Conservation (phyloP, 257 asterid species). For the Marsdenia floribunda region DNA sequence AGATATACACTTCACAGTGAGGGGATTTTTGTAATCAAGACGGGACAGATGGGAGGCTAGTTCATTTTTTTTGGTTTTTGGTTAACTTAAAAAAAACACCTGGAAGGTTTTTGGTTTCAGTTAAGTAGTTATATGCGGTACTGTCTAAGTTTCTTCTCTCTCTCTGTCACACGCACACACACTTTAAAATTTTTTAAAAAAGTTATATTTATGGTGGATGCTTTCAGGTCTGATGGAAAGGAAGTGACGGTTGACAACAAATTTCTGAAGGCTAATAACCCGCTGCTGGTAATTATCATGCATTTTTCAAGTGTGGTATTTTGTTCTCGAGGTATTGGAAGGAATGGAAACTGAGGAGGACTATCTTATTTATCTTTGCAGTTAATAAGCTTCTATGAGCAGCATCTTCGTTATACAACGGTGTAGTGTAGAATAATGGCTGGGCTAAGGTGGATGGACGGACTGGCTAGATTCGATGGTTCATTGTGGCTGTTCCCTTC, state of each 20-base stretch:
- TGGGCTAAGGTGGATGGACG: slow-evolving; percentile 14
- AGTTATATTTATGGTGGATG: slow-evolving; percentile 7
- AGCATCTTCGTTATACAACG: slow-evolving; percentile 62
- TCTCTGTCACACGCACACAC: too few relatives aligned
- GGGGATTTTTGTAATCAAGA: too few relatives aligned
- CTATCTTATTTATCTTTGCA: slow-evolving; percentile 30
- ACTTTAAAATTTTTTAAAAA: too few relatives aligned
- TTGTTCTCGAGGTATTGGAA: background rate
- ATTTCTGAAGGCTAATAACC: slow-evolving; percentile 76
- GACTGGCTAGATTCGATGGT: slow-evolving; percentile 7
- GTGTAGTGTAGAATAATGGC: slow-evolving; percentile 17
- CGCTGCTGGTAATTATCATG: slow-evolving; percentile 53
- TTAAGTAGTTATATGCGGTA: background rate
- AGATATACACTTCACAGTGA: too few relatives aligned
- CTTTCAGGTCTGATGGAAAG: slow-evolving; percentile 77
- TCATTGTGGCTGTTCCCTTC: slow-evolving; percentile 10
- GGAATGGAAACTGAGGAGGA: background rate
- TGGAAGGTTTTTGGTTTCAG: too few relatives aligned
- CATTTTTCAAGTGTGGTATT: slow-evolving; percentile 1
- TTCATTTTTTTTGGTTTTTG: too few relatives aligned
- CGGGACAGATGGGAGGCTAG: too few relatives aligned
- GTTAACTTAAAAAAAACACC: too few relatives aligned
- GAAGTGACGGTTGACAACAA: slow-evolving; percentile 79
- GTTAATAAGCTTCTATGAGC: slow-evolving; percentile 83
- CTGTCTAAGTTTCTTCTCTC: too few relatives aligned